Evolutionary conservation across 2,329 filamentous ascomycete genomes (phyloP).

Genomic region (Aspergillus brasiliensis): DNA sequence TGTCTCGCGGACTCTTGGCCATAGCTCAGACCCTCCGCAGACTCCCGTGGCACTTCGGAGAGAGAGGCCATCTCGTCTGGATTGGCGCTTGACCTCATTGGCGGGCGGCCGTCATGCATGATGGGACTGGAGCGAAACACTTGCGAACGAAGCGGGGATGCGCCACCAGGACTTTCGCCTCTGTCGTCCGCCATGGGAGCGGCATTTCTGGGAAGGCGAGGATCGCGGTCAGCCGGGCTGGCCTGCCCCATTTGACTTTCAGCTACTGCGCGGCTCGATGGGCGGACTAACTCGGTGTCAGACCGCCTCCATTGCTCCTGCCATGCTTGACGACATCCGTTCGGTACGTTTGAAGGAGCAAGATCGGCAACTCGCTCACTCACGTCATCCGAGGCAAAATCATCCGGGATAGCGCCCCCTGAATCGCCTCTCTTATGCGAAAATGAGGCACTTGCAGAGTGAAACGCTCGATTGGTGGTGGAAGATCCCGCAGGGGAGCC

Average conservation of each 20-base stretch:
- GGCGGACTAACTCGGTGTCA: slow-evolving; percentile 10
- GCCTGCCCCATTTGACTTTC: slow-evolving; percentile 15
- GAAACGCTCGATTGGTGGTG: slow-evolving; percentile 19
- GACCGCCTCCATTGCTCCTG: slow-evolving; percentile 9
- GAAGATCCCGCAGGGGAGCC: slow-evolving; percentile 16
- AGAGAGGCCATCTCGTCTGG: slow-evolving; percentile 12
- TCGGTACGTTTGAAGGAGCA: slow-evolving; percentile 9
- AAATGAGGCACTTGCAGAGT: slow-evolving; percentile 20
- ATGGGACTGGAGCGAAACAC: slow-evolving; percentile 16
- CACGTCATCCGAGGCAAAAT: slow-evolving; percentile 14
- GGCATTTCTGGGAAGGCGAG: slow-evolving; percentile 14
- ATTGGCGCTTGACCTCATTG: slow-evolving; percentile 6
- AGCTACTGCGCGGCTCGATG: slow-evolving; percentile 12
- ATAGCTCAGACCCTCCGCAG: slow-evolving; percentile 17
- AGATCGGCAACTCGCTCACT: slow-evolving; percentile 15
- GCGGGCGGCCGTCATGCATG: slow-evolving; percentile 11
- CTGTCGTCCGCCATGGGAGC: slow-evolving; percentile 12
- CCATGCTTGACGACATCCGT: slow-evolving; percentile 13
- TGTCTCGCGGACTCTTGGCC: slow-evolving; percentile 19
- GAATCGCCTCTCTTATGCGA: slow-evolving; percentile 20
- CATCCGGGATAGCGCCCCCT: slow-evolving; percentile 13
- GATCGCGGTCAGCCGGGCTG: slow-evolving; percentile 12
- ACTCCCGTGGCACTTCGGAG: slow-evolving; percentile 12
- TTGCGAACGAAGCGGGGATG: slow-evolving; percentile 11
- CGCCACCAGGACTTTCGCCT: slow-evolving; percentile 2